These are phyloP conservation scores for apple (Malus domestica) DNA, from an alignment of 306 rosid genomes.

Conservation along the genomic window DNA sequence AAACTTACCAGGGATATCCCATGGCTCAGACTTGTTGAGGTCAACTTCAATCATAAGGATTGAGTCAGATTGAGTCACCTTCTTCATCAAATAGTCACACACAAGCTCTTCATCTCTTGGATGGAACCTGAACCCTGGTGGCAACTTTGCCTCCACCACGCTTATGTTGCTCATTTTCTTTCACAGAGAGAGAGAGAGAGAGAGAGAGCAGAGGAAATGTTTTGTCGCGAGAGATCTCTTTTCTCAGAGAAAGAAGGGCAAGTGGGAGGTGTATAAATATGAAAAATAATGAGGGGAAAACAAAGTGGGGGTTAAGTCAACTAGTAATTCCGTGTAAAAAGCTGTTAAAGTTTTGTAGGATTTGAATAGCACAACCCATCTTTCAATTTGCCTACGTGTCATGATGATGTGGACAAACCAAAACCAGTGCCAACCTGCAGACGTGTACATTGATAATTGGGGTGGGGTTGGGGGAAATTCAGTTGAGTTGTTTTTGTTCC, in stretches of 20 bases:
- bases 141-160: slow-evolving; percentile 76
- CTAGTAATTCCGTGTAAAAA: slow-evolving; percentile 28
- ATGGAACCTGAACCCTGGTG: slow-evolving; percentile 94
- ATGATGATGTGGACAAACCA: slow-evolving; percentile 39
- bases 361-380: neutral
- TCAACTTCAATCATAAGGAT: slow-evolving; percentile 80
- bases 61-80: slow-evolving; percentile 39
- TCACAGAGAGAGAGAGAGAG: slow-evolving; percentile 1
- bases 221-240: neutral
- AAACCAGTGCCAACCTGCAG: slow-evolving; percentile 28
- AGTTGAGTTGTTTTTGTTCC: neutral
- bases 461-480: slow-evolving; percentile 2
- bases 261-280: slow-evolving; percentile 27
- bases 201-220: neutral
- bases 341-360: neutral
- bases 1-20: slow-evolving; percentile 90
- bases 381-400: neutral
- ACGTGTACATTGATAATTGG: slow-evolving; percentile 16
- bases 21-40: slow-evolving; percentile 91
- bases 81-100: slow-evolving; percentile 76
- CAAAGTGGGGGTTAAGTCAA: slow-evolving; percentile 38
- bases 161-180: slow-evolving; percentile 64
- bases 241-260: slow-evolving; percentile 4
- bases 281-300: slow-evolving; percentile 19
- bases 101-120: slow-evolving; percentile 93